These are phyloP conservation scores for Epichloe sylvatica DNA, from an alignment of 2,329 filamentous ascomycete genomes.

Conservation along the genomic window DNA sequence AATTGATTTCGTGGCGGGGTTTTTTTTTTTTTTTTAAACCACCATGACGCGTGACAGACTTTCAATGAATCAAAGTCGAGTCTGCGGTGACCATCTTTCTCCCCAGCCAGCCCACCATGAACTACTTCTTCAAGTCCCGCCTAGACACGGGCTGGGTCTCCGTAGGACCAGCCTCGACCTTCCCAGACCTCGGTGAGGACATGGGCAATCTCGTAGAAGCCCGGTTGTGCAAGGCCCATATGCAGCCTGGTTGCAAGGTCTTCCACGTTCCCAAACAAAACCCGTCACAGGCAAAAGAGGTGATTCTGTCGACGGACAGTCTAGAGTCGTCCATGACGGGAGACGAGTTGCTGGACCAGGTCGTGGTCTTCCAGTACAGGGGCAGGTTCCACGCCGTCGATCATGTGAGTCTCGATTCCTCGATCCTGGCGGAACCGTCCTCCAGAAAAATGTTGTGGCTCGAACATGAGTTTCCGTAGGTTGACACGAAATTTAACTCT, in stretches of 20 bases:
- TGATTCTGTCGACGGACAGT: slow-evolving; percentile 13
- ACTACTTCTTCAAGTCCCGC: slow-evolving; percentile 9
- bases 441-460: background rate
- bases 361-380: slow-evolving; percentile 50
- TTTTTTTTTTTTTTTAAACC: no score
- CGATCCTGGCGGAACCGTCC: background rate
- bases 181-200: slow-evolving; percentile 36
- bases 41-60: no score
- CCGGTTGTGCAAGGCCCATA: slow-evolving; percentile 23
- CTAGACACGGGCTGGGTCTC: slow-evolving; percentile 30
- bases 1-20: no score
- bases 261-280: slow-evolving; percentile 34
- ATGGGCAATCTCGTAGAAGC: slow-evolving; percentile 23
- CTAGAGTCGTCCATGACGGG: background rate
- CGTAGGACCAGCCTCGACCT: slow-evolving; percentile 40
- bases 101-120: slow-evolving; percentile 9
- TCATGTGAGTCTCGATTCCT: slow-evolving; percentile 35
- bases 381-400: slow-evolving; percentile 54
- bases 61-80: no score
- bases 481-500: no score
- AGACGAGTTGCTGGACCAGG: slow-evolving; percentile 38
- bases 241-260: slow-evolving; percentile 42
- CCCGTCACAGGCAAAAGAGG: slow-evolving; percentile 21
- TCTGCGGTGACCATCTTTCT: no score
- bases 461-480: no score